Base-by-base conservation (phyloP, 805 yeast genomes). In the Sugiyamaella chiloensis region DNA sequence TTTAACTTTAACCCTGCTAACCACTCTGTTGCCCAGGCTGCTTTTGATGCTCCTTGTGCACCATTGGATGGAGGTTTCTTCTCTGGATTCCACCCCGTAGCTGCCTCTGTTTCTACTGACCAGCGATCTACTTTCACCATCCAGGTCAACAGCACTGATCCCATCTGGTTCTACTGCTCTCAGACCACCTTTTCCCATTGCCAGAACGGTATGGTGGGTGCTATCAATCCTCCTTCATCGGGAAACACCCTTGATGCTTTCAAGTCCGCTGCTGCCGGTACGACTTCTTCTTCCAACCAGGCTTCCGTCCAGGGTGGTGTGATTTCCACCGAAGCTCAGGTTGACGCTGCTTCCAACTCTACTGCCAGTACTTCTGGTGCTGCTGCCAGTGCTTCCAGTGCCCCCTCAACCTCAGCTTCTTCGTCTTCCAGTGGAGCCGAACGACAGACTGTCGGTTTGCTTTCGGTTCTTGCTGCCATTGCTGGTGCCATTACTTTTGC, bases 151-250 rank as follows among this genome's bases (percentile, higher is more conserved):
- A 36, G 17, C 29, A 51, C 59, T 5, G 51, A 53, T 39, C 60
- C 60, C 9, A 51, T 56, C 34, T 56, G 58, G 58, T 53, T 44
- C 45, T 56, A 56, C 46, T 56, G 60, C 43, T 52, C 59, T 6
- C 59, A 56, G 46, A 53, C 59, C 24, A 26, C 2, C 31, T 39
- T 27, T 17, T 42, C 48, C 35, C 60, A 56, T 37, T 56, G 60
- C 46, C 59, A 51, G 44, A 23, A 35, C 30, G 60, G 59, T 12
- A 56, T 55, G 59, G 57, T 50, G 19, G 60, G 59, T 30, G 60
- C 49, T n/a, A 56, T 56, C 49, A 56, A 56, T 47, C 52, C 56
- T 31, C 51, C 51, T 5, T 26, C 47, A 4, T 37, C 46, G 1
- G 44, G 40, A 3, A 40, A 47, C 51, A 47, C 57, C 12, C 49